phyloP scores from a whole-genome alignment of 768 basidiomycete genomes.

The Termitomyces eurrhizus region DNA sequence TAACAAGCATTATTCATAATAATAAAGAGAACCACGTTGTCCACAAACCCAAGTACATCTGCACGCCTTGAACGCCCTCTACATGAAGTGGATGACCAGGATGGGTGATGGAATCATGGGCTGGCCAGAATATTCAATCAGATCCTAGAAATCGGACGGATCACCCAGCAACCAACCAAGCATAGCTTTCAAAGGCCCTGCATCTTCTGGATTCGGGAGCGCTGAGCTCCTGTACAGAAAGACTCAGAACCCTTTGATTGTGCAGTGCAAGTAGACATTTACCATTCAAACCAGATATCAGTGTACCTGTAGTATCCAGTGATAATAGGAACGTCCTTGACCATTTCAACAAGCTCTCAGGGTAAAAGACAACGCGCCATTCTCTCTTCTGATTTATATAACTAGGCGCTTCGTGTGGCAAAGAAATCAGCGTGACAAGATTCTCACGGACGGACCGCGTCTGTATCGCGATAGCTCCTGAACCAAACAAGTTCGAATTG shows the following conservation, averaged over 20 bases:
- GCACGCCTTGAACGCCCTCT: conserved; percentile 60
- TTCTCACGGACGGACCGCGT: conserved; percentile 12
- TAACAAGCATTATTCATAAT: conserved; percentile 18
- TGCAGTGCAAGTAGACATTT: conserved; percentile 14
- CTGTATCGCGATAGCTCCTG: conserved; percentile 7
- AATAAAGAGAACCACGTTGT: too few species aligned
- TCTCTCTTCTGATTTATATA: conserved; percentile 1
- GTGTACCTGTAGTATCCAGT: conserved; percentile 82
- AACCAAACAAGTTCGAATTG: conserved; percentile 25
- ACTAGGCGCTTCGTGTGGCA: not conserved
- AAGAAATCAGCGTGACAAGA: conserved; percentile 7
- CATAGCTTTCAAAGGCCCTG: conserved; percentile 61
- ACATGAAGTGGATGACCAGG: conserved; percentile 69
- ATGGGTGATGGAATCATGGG: conserved; percentile 66
- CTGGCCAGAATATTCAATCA: conserved; percentile 19
- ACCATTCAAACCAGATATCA: conserved; percentile 85
- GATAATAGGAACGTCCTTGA: conserved; percentile 36
- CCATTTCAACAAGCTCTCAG: conserved; percentile 17
- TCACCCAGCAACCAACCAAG: conserved; percentile 34
- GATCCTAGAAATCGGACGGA: not conserved
- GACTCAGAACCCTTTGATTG: not conserved
- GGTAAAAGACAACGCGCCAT: conserved; percentile 2
- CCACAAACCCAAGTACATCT: conserved; percentile 62
- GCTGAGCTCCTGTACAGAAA: conserved; percentile 47
- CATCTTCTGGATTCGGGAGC: conserved; percentile 56